Evolutionary conservation across 805 yeast genomes (phyloP).

Genomic region (Wickerhamiella dianesei): DNA sequence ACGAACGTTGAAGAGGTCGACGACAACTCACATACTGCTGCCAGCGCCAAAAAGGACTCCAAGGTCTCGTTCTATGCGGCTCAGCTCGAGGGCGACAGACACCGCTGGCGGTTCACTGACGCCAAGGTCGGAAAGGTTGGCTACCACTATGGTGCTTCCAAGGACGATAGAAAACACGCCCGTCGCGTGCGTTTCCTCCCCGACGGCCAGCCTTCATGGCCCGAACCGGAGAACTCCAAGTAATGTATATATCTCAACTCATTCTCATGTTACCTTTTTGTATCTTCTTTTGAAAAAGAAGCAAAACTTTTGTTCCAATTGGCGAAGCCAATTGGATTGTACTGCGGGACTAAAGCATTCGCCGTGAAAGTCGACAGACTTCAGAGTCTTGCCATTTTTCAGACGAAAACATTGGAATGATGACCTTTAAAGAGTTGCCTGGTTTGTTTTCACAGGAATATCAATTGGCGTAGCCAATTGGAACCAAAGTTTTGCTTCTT

Average conservation of each 20-base stretch:
- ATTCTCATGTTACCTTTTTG: too few species aligned
- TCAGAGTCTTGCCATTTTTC: too few species aligned
- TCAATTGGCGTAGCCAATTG: too few species aligned
- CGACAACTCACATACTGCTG: slow-evolving; percentile 24
- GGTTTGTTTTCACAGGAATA: too few species aligned
- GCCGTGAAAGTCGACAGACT: too few species aligned
- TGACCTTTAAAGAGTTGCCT: too few species aligned
- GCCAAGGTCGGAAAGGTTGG: slow-evolving; percentile 80
- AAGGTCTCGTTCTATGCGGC: slow-evolving; percentile 40
- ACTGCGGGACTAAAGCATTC: too few species aligned
- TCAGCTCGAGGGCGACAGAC: slow-evolving; percentile 53
- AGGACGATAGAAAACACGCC: slow-evolving; percentile 78
- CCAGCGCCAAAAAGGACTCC: slow-evolving; percentile 19
- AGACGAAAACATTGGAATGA: too few species aligned
- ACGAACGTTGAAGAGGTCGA: slow-evolving; percentile 14
- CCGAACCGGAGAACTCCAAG: slow-evolving; percentile 18
- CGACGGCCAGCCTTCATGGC: slow-evolving; percentile 16
- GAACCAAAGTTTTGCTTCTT: too few species aligned
- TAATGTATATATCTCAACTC: not conserved
- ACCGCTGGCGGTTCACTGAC: slow-evolving; percentile 58
- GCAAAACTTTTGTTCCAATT: too few species aligned
- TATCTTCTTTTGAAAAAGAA: too few species aligned
- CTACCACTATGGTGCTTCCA: slow-evolving; percentile 77
- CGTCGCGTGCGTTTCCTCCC: slow-evolving; percentile 31
- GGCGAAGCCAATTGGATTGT: too few species aligned